A percentile compares a stretch with the other conserved stretches of the same genome.
phyloP scores from a whole-genome alignment of 352 stramenopile species.

The Pythium insidiosum region DNA sequence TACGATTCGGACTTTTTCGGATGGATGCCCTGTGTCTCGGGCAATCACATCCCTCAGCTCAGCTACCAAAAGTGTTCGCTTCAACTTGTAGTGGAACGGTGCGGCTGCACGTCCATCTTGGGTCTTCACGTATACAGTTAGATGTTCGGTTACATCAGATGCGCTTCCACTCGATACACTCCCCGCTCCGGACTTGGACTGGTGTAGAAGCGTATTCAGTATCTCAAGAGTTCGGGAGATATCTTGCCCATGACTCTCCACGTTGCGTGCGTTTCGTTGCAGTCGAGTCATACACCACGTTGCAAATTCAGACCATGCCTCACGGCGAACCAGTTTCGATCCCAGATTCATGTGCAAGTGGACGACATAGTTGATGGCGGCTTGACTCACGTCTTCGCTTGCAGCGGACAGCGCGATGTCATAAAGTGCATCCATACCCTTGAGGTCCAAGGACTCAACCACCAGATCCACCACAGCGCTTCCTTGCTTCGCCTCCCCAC shows the following conservation, averaged over 20 bases:
- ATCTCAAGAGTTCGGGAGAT: constrained; percentile 36
- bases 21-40: constrained; percentile 21
- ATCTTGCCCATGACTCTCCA: not conserved
- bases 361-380: constrained; percentile 16
- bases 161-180: no score
- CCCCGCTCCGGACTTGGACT: constrained; percentile 23
- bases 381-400: constrained; percentile 6
- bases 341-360: constrained; percentile 16
- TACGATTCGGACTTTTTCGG: constrained; percentile 22
- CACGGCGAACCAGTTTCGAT: constrained; percentile 15
- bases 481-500: not conserved
- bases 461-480: not conserved
- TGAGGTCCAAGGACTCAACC: constrained; percentile 22
- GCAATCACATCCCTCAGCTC: constrained; percentile 28
- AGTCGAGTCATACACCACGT: constrained; percentile 9
- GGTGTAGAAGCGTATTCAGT: constrained; percentile 71
- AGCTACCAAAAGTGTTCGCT: constrained; percentile 20
- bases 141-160: constrained; percentile 7
- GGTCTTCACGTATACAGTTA: constrained; percentile 27
- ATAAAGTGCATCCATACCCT: constrained; percentile 16
- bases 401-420: constrained; percentile 14
- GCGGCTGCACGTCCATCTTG: constrained; percentile 25
- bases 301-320: constrained; percentile 18
- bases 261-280: not conserved
- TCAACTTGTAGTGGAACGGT: constrained; percentile 29